Evolutionary conservation across 352 stramenopile genomes (phyloP), one percentile per base, ranked within the genome.

Genomic region (Phytophthora pini): DNA sequence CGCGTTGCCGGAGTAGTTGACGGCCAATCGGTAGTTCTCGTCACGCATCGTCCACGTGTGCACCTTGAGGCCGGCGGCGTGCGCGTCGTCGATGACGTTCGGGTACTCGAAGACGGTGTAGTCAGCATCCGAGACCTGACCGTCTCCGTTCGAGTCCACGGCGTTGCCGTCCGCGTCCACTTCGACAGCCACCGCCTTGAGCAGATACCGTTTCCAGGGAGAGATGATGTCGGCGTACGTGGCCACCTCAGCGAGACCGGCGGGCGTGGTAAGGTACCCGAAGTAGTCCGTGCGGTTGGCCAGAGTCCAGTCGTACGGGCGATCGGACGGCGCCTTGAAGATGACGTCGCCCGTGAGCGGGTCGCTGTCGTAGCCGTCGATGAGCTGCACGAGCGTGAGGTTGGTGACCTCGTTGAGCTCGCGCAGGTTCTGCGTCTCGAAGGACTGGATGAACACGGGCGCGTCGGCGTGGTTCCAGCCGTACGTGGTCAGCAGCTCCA

Each of bases 161-260:
- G 74, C 68, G 34, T 68, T 82, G 45, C 75, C 83, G 11, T 68
- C 31, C 0, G 52, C 61, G 11, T 87, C 72, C 38, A 85, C 55
- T 57, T 89, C 65, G 17, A 72, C 63, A 4, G 80, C 70, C 11
- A 87, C 57, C 6, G 74, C 64, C 46, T 87, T 79, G 15, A 93
- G 67, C 39, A 97, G 46, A 50, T 93, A 86, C 62, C 87, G 85
- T 69, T 97, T 97, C 70, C 87, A 92, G 11, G 82, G 84, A 40
- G 87, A 89, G 44, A 97, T 76, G 45, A 80, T 70, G 61, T 87
- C 60, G 22, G 74, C 89, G 71, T 94, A 90, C 44, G 77, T 88
- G 60, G 71, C 76, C 38, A 84, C 81, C 56, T 87, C 87, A 8
- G 76, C 74, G 31, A 95, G 84, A 32, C 80, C 76, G 10, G 69